phyloP scores from a whole-genome alignment of 805 yeast species.

The Wickerhamomyces alni region DNA sequence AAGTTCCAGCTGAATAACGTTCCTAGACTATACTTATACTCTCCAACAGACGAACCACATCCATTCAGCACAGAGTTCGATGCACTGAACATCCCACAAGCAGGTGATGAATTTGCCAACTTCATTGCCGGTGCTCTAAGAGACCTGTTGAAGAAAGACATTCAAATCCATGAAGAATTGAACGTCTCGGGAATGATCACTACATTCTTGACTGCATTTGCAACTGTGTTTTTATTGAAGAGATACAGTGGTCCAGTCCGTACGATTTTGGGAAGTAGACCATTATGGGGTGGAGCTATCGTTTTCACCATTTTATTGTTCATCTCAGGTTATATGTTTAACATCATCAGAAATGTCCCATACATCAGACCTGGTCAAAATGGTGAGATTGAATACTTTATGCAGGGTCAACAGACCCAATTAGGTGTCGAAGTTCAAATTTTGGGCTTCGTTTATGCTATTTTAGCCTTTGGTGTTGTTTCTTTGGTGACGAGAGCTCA shows the following conservation, averaged over 20 bases:
- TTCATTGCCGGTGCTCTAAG: conserved; percentile 24
- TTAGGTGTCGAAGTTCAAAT: conserved; percentile 88
- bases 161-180: conserved; percentile 28
- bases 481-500: conserved; percentile 56
- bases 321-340: conserved; percentile 90
- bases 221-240: conserved; percentile 27
- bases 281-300: conserved; percentile 68
- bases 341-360: conserved; percentile 62
- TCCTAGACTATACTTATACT: conserved; percentile 66
- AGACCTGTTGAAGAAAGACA: conserved; percentile 14
- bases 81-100: conserved; percentile 26
- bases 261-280: conserved; percentile 40
- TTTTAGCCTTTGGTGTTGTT: conserved; percentile 54
- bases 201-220: conserved; percentile 29
- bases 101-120: conserved; percentile 25
- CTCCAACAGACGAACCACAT: conserved; percentile 45
- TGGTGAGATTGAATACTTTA: conserved; percentile 38
- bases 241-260: conserved; percentile 30
- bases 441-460: conserved; percentile 66
- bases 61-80: conserved; percentile 23
- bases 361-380: conserved; percentile 42
- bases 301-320: conserved; percentile 64
- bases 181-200: conserved; percentile 31
- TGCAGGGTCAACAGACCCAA: conserved; percentile 67
- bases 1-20: conserved; percentile 55